These are phyloP conservation scores for Hanseniaspora uvarum DNA, from an alignment of 1,139 yeast genomes.

Conservation along the genomic window DNA sequence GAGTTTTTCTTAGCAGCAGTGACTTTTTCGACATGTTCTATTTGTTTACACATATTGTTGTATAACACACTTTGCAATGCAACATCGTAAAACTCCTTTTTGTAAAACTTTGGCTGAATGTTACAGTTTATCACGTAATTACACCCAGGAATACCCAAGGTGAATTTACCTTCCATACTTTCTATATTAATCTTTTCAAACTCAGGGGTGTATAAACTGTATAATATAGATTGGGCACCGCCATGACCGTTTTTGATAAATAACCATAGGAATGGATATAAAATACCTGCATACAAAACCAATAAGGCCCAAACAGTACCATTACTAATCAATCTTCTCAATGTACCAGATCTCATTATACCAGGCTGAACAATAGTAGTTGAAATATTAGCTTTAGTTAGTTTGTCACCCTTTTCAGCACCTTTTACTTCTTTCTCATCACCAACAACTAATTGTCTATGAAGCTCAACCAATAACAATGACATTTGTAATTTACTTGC, in stretches of 20 bases:
- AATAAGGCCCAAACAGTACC: conserved; percentile 67
- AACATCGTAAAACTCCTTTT: conserved; percentile 54
- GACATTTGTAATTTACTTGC: conserved; percentile 68
- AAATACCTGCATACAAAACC: conserved; percentile 44
- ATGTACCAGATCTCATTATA: conserved; percentile 73
- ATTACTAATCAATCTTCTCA: conserved; percentile 65
- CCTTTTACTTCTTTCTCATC: conserved; percentile 34
- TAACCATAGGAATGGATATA: conserved; percentile 77
- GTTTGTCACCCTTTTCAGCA: conserved; percentile 34
- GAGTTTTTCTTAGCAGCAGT: conserved; percentile 55
- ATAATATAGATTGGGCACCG: conserved; percentile 72
- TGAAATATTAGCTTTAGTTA: conserved; percentile 60
- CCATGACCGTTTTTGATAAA: conserved; percentile 61
- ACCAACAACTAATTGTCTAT: conserved; percentile 42
- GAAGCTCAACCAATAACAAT: conserved; percentile 66
- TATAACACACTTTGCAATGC: conserved; percentile 54
- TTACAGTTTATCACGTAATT: conserved; percentile 63
- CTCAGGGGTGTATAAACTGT: conserved; percentile 64
- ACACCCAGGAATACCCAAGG: conserved; percentile 32
- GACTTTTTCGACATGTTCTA: conserved; percentile 53
- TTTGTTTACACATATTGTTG: conserved; percentile 48
- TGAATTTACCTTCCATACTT: conserved; percentile 11
- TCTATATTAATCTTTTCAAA: conserved; percentile 34
- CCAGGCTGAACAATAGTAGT: conserved; percentile 87
- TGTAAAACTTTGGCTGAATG: conserved; percentile 41